Conservation (phyloP, 352 stramenopile species). For the Sclerospora graminicola region DNA sequence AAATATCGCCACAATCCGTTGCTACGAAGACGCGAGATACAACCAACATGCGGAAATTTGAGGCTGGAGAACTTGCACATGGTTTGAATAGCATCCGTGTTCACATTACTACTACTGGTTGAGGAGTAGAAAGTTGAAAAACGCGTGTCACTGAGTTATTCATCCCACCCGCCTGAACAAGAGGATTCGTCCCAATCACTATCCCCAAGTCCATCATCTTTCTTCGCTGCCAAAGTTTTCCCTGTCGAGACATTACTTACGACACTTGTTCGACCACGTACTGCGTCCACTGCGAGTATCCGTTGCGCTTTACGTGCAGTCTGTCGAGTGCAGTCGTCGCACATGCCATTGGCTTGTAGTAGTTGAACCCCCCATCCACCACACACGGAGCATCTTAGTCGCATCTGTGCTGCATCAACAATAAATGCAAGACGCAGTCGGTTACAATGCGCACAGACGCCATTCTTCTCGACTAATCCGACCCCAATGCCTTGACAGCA, state of each 20-base stretch:
- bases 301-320: constrained; percentile 10
- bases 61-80: no score
- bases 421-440: constrained; percentile 59
- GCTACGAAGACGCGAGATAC: no score
- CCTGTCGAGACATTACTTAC: constrained; percentile 3
- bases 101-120: no score
- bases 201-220: constrained; percentile 11
- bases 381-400: constrained; percentile 36
- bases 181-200: constrained; percentile 44
- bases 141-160: constrained; percentile 11
- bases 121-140: no score
- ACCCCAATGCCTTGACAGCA: constrained; percentile 43
- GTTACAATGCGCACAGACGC: constrained; percentile 57
- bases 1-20: no score
- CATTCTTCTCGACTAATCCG: constrained; percentile 58
- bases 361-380: constrained; percentile 50
- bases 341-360: constrained; percentile 35
- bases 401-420: constrained; percentile 51
- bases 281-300: not conserved
- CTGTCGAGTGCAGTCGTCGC: constrained; percentile 40
- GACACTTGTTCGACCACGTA: constrained; percentile 5
- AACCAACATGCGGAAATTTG: no score
- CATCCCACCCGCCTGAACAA: constrained; percentile 35
- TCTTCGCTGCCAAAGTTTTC: constrained; percentile 4
- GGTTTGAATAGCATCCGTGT: no score